phyloP scores from a whole-genome alignment of 2,329 filamentous ascomycete species.

The Fonsecaea pedrosoi region DNA sequence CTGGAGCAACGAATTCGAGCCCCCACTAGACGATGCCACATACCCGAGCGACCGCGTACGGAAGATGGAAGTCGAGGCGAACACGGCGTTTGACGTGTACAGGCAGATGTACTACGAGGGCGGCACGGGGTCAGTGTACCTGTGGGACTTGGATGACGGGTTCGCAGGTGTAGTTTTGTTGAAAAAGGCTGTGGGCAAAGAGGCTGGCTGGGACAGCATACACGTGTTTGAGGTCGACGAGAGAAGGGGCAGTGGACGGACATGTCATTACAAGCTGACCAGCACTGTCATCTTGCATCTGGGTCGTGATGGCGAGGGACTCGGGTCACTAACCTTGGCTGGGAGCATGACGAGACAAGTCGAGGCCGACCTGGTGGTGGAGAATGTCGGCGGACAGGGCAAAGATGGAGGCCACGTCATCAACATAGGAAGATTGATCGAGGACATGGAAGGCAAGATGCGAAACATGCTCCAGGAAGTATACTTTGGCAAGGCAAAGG shows the following conservation, averaged over 20 bases:
- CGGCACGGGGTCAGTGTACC: constrained; percentile 87
- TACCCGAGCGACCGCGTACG: constrained; percentile 88
- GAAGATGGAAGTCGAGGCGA: constrained; percentile 91
- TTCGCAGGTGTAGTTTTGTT: constrained; percentile 94
- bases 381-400: constrained; percentile 48
- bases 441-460: constrained; percentile 99
- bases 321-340: constrained; percentile 88
- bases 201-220: constrained; percentile 93
- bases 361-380: constrained; percentile 87
- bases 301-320: constrained; percentile 59
- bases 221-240: constrained; percentile 98
- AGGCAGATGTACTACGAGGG: constrained; percentile 93
- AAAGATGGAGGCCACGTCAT: constrained; percentile 92
- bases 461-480: constrained; percentile 95
- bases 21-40: constrained; percentile 83
- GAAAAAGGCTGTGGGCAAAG: constrained; percentile 75
- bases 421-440: constrained; percentile 91
- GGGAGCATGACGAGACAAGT: constrained; percentile 98
- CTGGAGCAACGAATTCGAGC: constrained; percentile 99
- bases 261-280: constrained; percentile 95
- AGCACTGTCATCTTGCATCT: constrained; percentile 94
- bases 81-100: constrained; percentile 97
- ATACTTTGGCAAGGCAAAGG: constrained; percentile 99
- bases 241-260: constrained; percentile 69
- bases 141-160: constrained; percentile 97